Evolutionary conservation across 1,284 basidiomycete genomes (phyloP).

Genomic region (Takashimella tepidaria): DNA sequence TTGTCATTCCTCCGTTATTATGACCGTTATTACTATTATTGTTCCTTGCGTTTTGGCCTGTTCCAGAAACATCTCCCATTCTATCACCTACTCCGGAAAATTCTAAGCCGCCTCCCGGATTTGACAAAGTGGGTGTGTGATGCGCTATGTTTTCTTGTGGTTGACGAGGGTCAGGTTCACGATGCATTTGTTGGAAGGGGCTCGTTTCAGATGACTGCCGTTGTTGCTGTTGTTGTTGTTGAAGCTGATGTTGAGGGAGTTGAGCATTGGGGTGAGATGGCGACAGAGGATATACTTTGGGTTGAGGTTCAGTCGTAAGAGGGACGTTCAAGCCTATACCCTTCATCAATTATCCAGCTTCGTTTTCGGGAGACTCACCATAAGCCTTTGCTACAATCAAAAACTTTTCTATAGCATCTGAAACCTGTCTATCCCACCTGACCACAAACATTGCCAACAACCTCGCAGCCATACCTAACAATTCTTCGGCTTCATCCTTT

Average conservation of each 20-base stretch:
- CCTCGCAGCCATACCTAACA: slow-evolving; percentile 12
- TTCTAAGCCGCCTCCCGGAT: neutral
- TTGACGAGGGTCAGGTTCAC: too few relatives aligned
- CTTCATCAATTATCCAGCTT: too few relatives aligned
- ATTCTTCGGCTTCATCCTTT: slow-evolving; percentile 15
- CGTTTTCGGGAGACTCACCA: too few relatives aligned
- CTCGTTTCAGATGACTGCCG: too few relatives aligned
- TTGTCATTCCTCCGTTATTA: too few relatives aligned
- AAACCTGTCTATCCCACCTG: slow-evolving; percentile 10
- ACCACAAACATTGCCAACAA: slow-evolving; percentile 14
- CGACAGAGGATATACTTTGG: neutral
- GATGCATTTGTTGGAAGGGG: too few relatives aligned
- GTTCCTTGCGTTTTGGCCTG: neutral
- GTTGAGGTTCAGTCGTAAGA: neutral
- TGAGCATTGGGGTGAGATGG: neutral
- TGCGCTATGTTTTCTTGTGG: too few relatives aligned
- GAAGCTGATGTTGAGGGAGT: neutral
- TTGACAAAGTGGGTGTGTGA: neutral
- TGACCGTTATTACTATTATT: neutral
- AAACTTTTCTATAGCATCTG: slow-evolving; percentile 10
- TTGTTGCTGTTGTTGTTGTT: too few relatives aligned
- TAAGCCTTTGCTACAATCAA: slow-evolving; percentile 4
- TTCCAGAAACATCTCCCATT: too few relatives aligned
- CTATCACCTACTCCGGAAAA: too few relatives aligned
- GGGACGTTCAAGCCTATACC: neutral